phyloP scores from a whole-genome alignment of 129 eudicot species.

The Apium graveolens region DNA sequence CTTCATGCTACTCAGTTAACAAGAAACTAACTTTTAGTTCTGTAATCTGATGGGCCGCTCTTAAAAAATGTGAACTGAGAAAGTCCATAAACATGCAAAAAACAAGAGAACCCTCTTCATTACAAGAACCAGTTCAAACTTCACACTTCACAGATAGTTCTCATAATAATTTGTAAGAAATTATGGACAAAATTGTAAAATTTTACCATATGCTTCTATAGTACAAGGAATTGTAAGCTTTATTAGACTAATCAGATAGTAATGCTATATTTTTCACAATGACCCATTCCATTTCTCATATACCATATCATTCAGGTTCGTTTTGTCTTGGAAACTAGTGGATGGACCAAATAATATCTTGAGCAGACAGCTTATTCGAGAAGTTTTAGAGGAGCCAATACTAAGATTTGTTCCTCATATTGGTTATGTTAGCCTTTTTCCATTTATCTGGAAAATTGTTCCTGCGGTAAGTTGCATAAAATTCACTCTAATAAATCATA shows the following conservation, averaged over 20 bases:
- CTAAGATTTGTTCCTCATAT: constrained; percentile 82
- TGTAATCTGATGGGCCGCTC: too few relatives aligned
- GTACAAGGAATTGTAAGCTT: background rate
- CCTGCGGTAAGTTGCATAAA: constrained; percentile 75
- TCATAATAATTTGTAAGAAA: background rate
- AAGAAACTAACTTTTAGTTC: background rate
- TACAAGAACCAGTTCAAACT: background rate
- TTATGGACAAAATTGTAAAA: background rate
- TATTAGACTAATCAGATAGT: background rate
- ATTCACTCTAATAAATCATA: background rate
- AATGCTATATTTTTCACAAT: background rate
- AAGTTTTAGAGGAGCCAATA: constrained; percentile 63
- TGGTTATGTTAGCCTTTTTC: constrained; percentile 96
- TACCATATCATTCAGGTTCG: constrained; percentile 48
- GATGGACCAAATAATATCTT: constrained; percentile 40
- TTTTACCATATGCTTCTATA: background rate
- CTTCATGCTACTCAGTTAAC: too few relatives aligned
- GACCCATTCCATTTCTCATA: background rate
- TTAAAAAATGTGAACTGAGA: too few relatives aligned
- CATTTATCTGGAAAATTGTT: constrained; percentile 74
- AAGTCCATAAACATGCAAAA: background rate
- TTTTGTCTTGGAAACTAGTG: constrained; percentile 53
- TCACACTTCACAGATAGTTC: too few relatives aligned
- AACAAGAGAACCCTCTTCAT: background rate
- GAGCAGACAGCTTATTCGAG: constrained; percentile 63